Percentiles rank a stretch among this genome's conserved stretches.
phyloP scores from a whole-genome alignment of 2,329 filamentous ascomycete genomes.

The Pyricularia pennisetigena region DNA sequence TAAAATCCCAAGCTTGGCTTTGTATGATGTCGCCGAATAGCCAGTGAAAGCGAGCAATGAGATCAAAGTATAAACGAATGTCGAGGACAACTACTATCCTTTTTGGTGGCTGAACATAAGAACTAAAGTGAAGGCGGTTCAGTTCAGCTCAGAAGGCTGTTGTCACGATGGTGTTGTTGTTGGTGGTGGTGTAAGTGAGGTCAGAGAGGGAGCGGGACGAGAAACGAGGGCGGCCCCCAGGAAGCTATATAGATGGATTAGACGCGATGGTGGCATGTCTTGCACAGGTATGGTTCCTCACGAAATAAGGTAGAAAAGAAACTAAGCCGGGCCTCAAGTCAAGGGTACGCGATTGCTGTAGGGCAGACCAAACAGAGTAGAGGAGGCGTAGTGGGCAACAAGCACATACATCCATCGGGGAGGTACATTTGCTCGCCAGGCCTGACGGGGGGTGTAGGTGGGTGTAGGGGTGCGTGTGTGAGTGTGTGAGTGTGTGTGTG shows the following conservation, averaged over 20 bases:
- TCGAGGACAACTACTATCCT: neutral
- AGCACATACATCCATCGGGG: neutral
- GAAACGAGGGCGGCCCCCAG: neutral
- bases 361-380: neutral
- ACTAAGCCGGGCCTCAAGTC: neutral
- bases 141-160: neutral
- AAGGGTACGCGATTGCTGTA: neutral
- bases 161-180: neutral
- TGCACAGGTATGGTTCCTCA: neutral
- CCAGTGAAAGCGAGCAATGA: neutral
- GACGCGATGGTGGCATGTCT: constrained; percentile 1
- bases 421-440: neutral
- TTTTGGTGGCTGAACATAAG: neutral
- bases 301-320: neutral
- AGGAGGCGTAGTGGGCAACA: neutral
- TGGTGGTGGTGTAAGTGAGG: neutral
- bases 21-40: neutral
- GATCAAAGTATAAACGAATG: neutral
- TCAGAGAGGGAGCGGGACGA: neutral
- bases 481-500: neutral
- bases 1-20: neutral
- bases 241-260: constrained; percentile 1
- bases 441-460: neutral
- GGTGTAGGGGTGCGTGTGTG: too few species aligned
- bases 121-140: neutral